Evolutionary conservation across 2,329 filamentous ascomycete species (phyloP).

Genomic region (Trichoderma koningii): DNA sequence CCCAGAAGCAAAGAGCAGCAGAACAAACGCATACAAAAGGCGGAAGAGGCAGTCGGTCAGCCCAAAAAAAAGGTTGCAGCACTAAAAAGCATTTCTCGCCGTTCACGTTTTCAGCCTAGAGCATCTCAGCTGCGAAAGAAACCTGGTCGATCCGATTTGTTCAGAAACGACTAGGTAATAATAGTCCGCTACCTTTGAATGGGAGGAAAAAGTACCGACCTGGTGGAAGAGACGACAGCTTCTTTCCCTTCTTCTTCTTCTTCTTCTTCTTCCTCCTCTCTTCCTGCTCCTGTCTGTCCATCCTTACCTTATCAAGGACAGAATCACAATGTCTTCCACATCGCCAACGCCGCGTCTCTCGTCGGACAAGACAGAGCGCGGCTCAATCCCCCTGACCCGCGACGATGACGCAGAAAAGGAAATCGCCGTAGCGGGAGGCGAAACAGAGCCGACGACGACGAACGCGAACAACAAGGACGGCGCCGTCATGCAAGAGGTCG

Average conservation of each 20-base stretch:
- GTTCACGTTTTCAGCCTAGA: not conserved
- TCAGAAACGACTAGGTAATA: not conserved
- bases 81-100: not conserved
- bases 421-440: too few species aligned
- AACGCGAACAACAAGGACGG: constrained; percentile 2
- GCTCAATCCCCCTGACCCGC: constrained; percentile 31
- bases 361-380: constrained; percentile 39
- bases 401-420: too few species aligned
- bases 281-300: too few species aligned
- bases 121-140: not conserved
- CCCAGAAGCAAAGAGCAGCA: not conserved
- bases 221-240: not conserved
- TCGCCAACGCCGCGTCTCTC: constrained; percentile 32
- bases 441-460: not conserved
- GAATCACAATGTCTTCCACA: constrained; percentile 11
- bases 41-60: not conserved
- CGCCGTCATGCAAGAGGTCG: constrained; percentile 16
- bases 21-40: not conserved
- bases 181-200: not conserved
- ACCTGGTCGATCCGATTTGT: too few species aligned
- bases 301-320: not conserved
- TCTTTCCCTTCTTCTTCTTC: not conserved
- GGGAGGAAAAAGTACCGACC: not conserved
- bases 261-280: not conserved
- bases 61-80: not conserved